Conservation (phyloP, 257 asterid species). For the Scutellaria galericulata region DNA sequence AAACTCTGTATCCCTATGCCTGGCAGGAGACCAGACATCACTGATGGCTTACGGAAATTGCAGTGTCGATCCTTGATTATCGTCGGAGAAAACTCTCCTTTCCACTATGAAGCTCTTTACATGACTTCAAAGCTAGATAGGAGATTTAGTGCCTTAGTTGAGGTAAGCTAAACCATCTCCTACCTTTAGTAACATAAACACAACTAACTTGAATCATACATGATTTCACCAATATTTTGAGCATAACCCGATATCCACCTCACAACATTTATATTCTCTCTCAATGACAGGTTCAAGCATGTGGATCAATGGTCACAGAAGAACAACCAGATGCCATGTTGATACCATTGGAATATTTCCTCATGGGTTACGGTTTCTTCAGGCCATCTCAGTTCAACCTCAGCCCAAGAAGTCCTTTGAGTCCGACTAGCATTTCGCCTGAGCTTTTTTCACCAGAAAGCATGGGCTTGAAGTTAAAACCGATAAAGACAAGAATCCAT, state of each 20-base stretch:
- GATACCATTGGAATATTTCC: slow-evolving; percentile 73
- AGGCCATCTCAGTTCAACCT: slow-evolving; percentile 53
- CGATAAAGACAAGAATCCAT: slow-evolving; percentile 61
- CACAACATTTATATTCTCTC: neutral
- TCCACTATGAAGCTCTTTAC: slow-evolving; percentile 71
- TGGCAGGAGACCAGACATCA: slow-evolving; percentile 70
- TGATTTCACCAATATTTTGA: neutral
- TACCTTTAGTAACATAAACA: neutral
- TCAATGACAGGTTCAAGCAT: slow-evolving; percentile 62
- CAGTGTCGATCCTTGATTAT: slow-evolving; percentile 67
- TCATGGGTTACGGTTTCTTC: slow-evolving; percentile 69
- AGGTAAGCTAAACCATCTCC: slow-evolving; percentile 47
- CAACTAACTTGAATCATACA: neutral
- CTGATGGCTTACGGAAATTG: slow-evolving; percentile 56
- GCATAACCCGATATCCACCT: neutral
- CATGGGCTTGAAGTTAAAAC: slow-evolving; percentile 70
- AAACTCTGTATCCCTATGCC: slow-evolving; percentile 25
- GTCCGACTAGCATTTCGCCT: slow-evolving; percentile 63
- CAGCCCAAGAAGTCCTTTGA: slow-evolving; percentile 70
- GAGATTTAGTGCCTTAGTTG: slow-evolving; percentile 72
- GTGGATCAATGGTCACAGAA: slow-evolving; percentile 79
- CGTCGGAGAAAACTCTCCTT: slow-evolving; percentile 78
- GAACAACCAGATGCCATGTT: slow-evolving; percentile 84
- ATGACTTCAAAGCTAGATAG: slow-evolving; percentile 70
- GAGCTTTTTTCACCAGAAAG: slow-evolving; percentile 77